Evolutionary conservation across 345 rosid species (phyloP).

Genomic region (Rubroshorea leprosula): DNA sequence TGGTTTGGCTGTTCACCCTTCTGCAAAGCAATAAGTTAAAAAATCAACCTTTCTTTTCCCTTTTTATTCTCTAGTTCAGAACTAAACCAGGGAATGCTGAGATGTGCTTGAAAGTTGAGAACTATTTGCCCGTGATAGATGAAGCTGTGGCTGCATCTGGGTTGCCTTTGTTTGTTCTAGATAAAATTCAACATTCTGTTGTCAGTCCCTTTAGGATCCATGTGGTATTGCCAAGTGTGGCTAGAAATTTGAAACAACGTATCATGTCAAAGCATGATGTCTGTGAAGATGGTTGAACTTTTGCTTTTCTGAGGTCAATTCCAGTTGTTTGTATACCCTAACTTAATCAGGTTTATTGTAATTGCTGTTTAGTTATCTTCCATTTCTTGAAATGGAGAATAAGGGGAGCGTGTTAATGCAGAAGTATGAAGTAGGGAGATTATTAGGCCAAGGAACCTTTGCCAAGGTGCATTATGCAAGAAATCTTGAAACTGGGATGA

Average conservation of each 20-base stretch:
- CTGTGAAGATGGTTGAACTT: constrained; percentile 52
- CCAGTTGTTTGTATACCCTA: not conserved
- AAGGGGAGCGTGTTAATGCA: not conserved
- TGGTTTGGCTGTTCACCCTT: not conserved
- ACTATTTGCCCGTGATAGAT: constrained; percentile 23
- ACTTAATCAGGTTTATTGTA: not conserved
- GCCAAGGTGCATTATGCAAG: not conserved
- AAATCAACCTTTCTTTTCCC: too few species aligned
- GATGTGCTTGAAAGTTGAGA: constrained; percentile 64
- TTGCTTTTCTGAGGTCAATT: not conserved
- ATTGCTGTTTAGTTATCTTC: not conserved
- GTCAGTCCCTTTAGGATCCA: constrained; percentile 1
- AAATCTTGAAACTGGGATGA: not conserved
- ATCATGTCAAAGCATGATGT: constrained; percentile 32
- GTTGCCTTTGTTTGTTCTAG: constrained; percentile 24
- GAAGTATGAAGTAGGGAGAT: not conserved
- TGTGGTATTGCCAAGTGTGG: constrained; percentile 18
- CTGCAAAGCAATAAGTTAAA: not conserved
- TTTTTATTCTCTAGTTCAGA: not conserved
- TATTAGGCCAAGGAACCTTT: not conserved
- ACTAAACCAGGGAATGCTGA: constrained; percentile 71
- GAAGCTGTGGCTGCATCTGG: constrained; percentile 29
- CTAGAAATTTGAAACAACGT: constrained; percentile 20
- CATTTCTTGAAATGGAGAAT: not conserved
- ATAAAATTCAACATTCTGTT: constrained; percentile 20